A percentile compares a stretch with the other conserved stretches of the same genome.
These are phyloP conservation scores for Chaetoscypha palmicola DNA, from an alignment of 2,329 filamentous ascomycete genomes.

Conservation along the genomic window DNA sequence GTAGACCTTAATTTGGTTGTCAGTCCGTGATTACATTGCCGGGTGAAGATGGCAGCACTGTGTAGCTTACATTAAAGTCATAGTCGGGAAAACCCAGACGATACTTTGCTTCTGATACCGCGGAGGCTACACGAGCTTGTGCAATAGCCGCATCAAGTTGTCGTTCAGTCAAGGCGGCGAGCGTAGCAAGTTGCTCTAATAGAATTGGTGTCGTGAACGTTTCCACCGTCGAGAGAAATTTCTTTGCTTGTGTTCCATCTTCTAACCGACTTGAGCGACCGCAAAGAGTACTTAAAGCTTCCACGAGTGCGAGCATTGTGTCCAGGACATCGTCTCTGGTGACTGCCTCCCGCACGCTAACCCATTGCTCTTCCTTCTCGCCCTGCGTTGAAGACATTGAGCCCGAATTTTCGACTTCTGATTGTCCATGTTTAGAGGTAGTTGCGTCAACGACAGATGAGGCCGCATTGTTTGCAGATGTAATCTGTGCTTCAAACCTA, in stretches of 20 bases:
- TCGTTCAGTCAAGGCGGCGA: conserved; percentile 28
- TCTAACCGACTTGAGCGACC: conserved; percentile 30
- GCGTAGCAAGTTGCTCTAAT: conserved; percentile 1
- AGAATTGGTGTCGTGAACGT: conserved; percentile 45
- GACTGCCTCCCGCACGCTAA: conserved; percentile 58
- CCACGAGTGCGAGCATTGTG: conserved; percentile 58
- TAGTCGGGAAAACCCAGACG: conserved; percentile 41
- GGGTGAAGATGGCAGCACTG: background rate
- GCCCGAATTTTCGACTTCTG: background rate
- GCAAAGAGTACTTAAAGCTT: conserved; percentile 44
- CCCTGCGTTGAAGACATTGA: background rate
- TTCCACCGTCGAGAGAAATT: conserved; percentile 33
- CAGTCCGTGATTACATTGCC: background rate
- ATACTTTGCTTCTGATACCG: conserved; percentile 51
- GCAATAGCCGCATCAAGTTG: conserved; percentile 47
- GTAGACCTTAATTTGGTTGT: background rate
- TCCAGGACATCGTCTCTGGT: conserved; percentile 60
- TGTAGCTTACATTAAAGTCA: conserved; percentile 38
- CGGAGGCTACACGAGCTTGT: conserved; percentile 48
- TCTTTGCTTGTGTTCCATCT: conserved; percentile 6
- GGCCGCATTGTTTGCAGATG: background rate
- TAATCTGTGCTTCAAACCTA: conserved; percentile 33
- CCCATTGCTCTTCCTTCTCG: conserved; percentile 52
- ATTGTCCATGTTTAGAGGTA: background rate
- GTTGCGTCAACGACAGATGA: background rate